Percentiles rank a stretch among this genome's conserved stretches.
Conservation (phyloP, 352 stramenopile genomes). For the Plasmopara viticola region DNA sequence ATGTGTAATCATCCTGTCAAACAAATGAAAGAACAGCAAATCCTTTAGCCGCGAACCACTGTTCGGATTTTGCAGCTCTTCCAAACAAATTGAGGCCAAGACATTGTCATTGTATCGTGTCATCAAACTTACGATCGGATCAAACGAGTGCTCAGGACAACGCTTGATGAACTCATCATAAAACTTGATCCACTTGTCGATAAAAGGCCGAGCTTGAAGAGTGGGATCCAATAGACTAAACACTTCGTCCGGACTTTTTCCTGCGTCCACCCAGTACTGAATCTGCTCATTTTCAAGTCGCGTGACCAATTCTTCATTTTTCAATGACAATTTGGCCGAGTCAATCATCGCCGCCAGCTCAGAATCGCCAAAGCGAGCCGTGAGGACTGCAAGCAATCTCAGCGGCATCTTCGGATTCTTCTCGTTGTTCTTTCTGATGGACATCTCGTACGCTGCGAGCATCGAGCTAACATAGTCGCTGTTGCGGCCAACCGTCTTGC, state of each 20-base stretch:
- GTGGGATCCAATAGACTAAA: slow-evolving; percentile 3
- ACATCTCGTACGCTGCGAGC: slow-evolving; percentile 7
- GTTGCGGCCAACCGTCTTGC: background rate
- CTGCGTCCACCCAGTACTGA: background rate
- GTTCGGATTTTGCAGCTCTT: background rate
- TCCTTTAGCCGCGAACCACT: slow-evolving; percentile 4
- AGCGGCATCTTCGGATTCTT: slow-evolving; percentile 5
- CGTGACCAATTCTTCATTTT: background rate
- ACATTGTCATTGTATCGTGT: slow-evolving; percentile 1
- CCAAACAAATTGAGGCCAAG: background rate
- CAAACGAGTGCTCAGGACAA: background rate
- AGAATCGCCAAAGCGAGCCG: slow-evolving; percentile 7
- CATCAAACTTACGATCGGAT: slow-evolving; percentile 1
- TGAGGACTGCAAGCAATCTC: slow-evolving; percentile 5
- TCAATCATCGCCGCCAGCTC: slow-evolving; percentile 9
- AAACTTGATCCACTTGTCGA: slow-evolving; percentile 4
- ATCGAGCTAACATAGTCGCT: slow-evolving; percentile 1
- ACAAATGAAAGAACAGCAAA: slow-evolving; percentile 8
- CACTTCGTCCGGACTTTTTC: slow-evolving; percentile 7
- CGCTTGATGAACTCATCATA: background rate
- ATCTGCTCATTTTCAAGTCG: slow-evolving; percentile 8
- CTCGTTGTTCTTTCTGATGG: slow-evolving; percentile 7
- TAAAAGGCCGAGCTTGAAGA: slow-evolving; percentile 2
- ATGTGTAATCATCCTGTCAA: slow-evolving; percentile 3
- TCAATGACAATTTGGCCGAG: slow-evolving; percentile 2